Evolutionary conservation across 2,329 filamentous ascomycete genomes (phyloP), one percentile per base, ranked within the genome.

Genomic region (Epichloe amarillans): DNA sequence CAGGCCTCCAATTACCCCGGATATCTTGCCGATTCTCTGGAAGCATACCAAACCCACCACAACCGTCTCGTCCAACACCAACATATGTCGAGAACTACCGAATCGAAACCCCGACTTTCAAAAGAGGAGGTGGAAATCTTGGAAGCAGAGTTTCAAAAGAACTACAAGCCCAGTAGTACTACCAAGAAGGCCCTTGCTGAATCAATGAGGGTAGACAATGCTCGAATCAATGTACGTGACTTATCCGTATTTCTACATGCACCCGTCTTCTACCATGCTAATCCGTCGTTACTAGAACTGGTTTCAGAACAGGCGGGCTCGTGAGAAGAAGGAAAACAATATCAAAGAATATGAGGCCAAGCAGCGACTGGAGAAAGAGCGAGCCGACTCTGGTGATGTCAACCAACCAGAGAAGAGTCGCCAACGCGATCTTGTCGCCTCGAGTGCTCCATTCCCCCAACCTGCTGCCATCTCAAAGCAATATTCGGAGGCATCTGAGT

Each of bases 281-380:
- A 48, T 23, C 4, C 3, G 11, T 26, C 36, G 47, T 50, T 15
- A 15, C 14, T 49, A 83, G 80, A 84, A 84, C 61, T 84, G 80
- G 80, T 84, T 84, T 60, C 80, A 84, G 57, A 84, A 84, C 61
- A 71, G 80, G 53, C 73, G 80, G 48, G 80, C 80, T 49, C 77
- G 80, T 64, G 77, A 78, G 55, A 82, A 82, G 73, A 80, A 82
- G 61, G 77, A 82, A 62, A 76, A 72, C 59, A 80, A 80, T 47
- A 69, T 69, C 42, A 62, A 65, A 36, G 66, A 69, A 53, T 69
- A 69, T 50, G 66, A 68, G 38, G 67, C 66, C 37, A 65, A 60
- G 49, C 67, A 69, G 49, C 61, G 61, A 52, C 52, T 62, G 19
- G 66, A 70, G 50, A 68, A 67, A 54, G 62, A 66, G 17, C 60